Evolutionary conservation across 495 filamentous ascomycete genomes (phyloP), one percentile per base, ranked within the genome.

Genomic region (Neurospora pannonica): DNA sequence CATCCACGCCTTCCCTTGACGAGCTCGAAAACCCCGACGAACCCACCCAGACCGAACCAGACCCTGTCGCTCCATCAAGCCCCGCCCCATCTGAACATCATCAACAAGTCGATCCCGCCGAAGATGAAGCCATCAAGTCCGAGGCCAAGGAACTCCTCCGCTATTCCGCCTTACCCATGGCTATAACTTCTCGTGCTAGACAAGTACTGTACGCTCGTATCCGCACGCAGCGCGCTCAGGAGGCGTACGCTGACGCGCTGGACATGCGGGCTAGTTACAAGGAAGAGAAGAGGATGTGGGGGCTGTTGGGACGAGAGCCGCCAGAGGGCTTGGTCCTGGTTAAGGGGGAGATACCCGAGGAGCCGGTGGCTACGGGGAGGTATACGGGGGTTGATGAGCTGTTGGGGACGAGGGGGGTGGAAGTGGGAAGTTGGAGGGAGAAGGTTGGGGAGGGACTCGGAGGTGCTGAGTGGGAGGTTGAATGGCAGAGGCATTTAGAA

Each of bases 211-310:
- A 70, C 60, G 71, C 74, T 4, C 81, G 77, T n/a, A 81, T 84
- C 71, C 74, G 72, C 36, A 70, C 77, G 0, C 83, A 85, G 74
- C 77, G 81, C 13, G 77, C 71, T 6, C 81, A 86, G 71, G 87
- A 91, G 69, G 81, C 79, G 0, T 86, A 91, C 71, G 84, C 88
- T 0, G 90, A 92, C 73, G 73, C 73, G 0, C 71, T 87, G 6
- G 92, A 95, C 75, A 79, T 76, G 31, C 78, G 84, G 74, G 77
- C 82, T 17, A 87, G 87, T 74, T 82, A 78, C 17, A 71, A 76
- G 9, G 90, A 92, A 79, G 91, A 94, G 81, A 77, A 78, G 42
- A 75, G 79, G 15, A 73, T 94, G 11, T 91, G 89, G 88, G 74
- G 75, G 0, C 43, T 90, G 11, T 78, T 94, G 37, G 73, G 75